These are phyloP conservation scores for Linderniella brevidens DNA, from an alignment of 257 asterid genomes.

Conservation along the genomic window DNA sequence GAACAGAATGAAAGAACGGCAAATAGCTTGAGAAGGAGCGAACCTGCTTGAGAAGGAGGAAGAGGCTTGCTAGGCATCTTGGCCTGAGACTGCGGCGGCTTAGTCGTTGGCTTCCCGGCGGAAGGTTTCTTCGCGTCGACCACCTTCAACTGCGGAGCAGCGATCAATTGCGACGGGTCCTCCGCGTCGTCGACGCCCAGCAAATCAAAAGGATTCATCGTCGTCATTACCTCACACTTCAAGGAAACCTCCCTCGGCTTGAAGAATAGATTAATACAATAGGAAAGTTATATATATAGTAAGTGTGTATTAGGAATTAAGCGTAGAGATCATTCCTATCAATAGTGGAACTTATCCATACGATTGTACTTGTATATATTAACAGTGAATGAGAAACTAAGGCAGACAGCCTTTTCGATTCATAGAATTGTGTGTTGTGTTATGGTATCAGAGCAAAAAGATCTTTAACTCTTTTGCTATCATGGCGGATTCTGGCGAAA, in stretches of 20 bases:
- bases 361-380: no score
- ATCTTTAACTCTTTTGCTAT: no score
- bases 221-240: constrained; percentile 42
- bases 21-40: neutral
- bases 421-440: no score
- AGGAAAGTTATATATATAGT: no score
- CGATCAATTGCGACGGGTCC: constrained; percentile 45
- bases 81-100: constrained; percentile 19
- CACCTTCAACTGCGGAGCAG: constrained; percentile 32
- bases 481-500: no score
- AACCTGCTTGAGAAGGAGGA: constrained; percentile 70
- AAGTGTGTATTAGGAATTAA: no score
- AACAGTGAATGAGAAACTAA: no score
- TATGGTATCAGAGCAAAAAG: no score
- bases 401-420: no score
- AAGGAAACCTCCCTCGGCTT: constrained; percentile 13
- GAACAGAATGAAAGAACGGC: no score
- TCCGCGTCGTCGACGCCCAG: constrained; percentile 61
- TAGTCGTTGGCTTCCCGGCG: constrained; percentile 20
- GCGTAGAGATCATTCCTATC: no score
- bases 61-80: constrained; percentile 70
- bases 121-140: constrained; percentile 32
- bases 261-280: constrained; percentile 9
- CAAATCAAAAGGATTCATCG: constrained; percentile 76
- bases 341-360: no score